Conservation (phyloP, 2,329 filamentous ascomycete species). For the Tolypocladium sp. region DNA sequence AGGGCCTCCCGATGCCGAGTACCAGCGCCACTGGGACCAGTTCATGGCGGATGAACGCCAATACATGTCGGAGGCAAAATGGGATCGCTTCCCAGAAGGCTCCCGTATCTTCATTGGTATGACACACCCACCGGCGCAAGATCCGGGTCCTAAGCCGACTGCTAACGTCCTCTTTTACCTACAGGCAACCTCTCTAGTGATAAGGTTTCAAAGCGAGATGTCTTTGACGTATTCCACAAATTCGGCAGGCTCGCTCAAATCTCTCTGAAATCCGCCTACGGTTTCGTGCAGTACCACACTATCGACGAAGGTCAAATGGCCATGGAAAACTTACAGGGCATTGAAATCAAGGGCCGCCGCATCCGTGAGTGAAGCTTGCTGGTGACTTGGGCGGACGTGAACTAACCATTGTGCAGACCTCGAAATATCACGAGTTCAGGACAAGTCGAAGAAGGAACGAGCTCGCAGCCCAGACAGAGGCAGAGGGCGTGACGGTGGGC, state of each 20-base stretch:
- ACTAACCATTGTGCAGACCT: constrained; percentile 45
- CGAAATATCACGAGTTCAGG: constrained; percentile 82
- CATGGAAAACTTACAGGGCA: constrained; percentile 69
- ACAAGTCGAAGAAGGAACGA: constrained; percentile 56
- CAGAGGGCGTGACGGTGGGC: constrained; percentile 32
- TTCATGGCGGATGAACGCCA: constrained; percentile 65
- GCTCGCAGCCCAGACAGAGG: constrained; percentile 54
- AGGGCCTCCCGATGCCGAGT: constrained; percentile 30
- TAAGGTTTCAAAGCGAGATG: constrained; percentile 84
- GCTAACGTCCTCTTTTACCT: constrained; percentile 15
- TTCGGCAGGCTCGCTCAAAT: constrained; percentile 88
- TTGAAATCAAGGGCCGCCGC: constrained; percentile 76
- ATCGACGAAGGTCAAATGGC: constrained; percentile 65
- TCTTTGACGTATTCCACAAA: constrained; percentile 82
- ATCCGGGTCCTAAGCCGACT: constrained; percentile 9
- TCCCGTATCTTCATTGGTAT: constrained; percentile 75
- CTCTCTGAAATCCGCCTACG: constrained; percentile 92
- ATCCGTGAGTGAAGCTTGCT: constrained; percentile 60
- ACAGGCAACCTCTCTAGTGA: constrained; percentile 86
- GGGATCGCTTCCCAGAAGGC: constrained; percentile 71
- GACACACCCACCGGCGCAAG: constrained; percentile 18
- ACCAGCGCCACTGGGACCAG: constrained; percentile 60
- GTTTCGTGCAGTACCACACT: constrained; percentile 89
- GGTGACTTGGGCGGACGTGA: constrained; percentile 20
- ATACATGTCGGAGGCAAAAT: constrained; percentile 69